Conservation (phyloP, 371 early-diverging fungal genomes). For the Capniomyces stellatus region DNA sequence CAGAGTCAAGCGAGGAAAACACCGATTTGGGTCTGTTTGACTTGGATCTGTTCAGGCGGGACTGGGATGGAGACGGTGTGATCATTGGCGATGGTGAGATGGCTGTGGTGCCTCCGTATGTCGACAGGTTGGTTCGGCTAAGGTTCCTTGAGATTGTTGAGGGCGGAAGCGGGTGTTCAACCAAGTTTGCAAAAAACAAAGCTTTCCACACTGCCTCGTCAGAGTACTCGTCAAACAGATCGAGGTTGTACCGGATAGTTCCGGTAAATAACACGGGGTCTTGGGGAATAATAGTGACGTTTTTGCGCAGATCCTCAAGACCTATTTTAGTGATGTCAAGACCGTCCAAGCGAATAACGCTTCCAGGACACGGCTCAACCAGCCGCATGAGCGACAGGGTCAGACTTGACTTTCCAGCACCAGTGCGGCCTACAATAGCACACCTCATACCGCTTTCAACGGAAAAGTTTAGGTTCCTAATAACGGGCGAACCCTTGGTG, state of each 20-base stretch:
- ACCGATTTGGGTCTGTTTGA: no score
- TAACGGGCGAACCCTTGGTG: constrained; percentile 13
- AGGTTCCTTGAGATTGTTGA: no score
- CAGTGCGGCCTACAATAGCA: constrained; percentile 64
- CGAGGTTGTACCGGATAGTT: constrained; percentile 46
- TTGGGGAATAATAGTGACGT: constrained; percentile 64
- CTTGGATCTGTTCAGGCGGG: no score
- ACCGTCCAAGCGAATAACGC: constrained; percentile 56
- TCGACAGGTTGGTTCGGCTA: no score
- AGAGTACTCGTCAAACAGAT: constrained; percentile 39
- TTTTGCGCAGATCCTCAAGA: constrained; percentile 44
- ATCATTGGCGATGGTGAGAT: no score
- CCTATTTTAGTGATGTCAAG: constrained; percentile 54
- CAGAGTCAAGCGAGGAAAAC: constrained; percentile 35
- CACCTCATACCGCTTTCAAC: constrained; percentile 48
- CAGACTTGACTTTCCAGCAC: constrained; percentile 61
- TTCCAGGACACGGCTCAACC: constrained; percentile 38
- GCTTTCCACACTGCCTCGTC: constrained; percentile 59
- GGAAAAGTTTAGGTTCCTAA: constrained; percentile 34
- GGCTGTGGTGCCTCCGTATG: no score
- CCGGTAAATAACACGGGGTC: constrained; percentile 50
- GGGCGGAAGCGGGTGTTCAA: no score
- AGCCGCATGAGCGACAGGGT: constrained; percentile 61
- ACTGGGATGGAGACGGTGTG: no score
- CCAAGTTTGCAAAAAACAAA: constrained; percentile 6